phyloP scores from a whole-genome alignment of 2,329 filamentous ascomycete species.

The Cladophialophora chaetospira region DNA sequence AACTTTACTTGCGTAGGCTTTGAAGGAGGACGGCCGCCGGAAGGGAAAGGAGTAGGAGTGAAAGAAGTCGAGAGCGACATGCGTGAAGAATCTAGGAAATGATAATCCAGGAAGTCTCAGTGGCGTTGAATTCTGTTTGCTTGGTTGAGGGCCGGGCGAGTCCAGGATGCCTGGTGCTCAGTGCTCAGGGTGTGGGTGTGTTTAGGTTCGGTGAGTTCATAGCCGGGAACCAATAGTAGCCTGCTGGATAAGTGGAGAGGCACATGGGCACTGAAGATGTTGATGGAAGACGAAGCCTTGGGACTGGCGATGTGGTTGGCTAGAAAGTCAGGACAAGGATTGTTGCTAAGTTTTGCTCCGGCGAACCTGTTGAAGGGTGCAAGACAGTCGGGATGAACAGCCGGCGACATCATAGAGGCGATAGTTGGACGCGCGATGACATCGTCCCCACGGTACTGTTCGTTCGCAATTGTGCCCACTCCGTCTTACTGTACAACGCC shows the following conservation, averaged over 20 bases:
- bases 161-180: not conserved
- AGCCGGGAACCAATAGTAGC: not conserved
- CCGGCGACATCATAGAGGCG: not conserved
- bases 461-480: not conserved
- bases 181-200: not conserved
- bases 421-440: conserved; percentile 7
- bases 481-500: not conserved
- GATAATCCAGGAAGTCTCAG: not conserved
- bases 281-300: conserved; percentile 2
- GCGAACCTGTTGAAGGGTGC: not conserved
- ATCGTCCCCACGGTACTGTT: not conserved
- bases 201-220: conserved; percentile 8
- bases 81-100: conserved; percentile 12
- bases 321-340: not conserved
- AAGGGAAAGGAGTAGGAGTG: conserved; percentile 15
- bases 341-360: not conserved
- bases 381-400: too few species aligned
- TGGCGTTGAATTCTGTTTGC: conserved; percentile 6
- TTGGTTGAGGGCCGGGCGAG: not conserved
- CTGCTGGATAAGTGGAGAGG: not conserved
- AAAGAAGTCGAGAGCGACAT: conserved; percentile 25
- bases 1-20: conserved; percentile 40
- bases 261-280: conserved; percentile 12
- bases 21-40: conserved; percentile 8
- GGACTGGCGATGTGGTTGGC: conserved; percentile 4